Base-by-base conservation (phyloP, 2,329 filamentous ascomycete genomes). In the Neofusicoccum ribis region DNA sequence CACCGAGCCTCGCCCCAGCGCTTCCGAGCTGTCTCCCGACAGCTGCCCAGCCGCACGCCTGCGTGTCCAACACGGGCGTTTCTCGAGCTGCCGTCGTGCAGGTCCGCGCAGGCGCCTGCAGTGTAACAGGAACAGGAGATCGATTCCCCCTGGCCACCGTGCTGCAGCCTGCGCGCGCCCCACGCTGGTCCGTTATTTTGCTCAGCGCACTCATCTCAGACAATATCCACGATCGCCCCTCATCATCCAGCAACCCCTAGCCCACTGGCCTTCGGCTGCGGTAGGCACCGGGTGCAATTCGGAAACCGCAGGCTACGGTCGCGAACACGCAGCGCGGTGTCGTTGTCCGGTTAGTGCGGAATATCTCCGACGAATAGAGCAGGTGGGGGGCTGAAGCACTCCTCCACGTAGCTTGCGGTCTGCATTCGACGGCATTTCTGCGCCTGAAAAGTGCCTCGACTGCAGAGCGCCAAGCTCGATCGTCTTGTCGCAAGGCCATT, bases 171-270 rank as follows among this genome's bases (percentile, higher is more conserved):
- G 12, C 37, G 52, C 37, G 50, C 50, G 52, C 52, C 52, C 52
- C 54, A 44, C 39, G 39, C 39, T 27, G 54, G 15, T 4, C 54
- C 54, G 44, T 59, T 59, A 59, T 59, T 59, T 46, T 59, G 54
- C 54, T 59, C 54, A 44, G 39, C 54, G 39, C 23, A 23, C 54
- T 59, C 54, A 59, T 59, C 39, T 59, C 44, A 59, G 39, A 44
- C 54, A 59, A 59, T 59, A 59, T 46, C 54, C 54, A 59, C 36
- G 54, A 46, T 59, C 54, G 39, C 20, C 54, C 54, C 54, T 59
- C 54, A 59, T 46, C 39, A 59, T 20, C 39, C 52, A 17, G 5
- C 17, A 8, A 12, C 54, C 54, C 54, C 39, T 59, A 43, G 54
- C 39, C 44, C 54, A 34, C 39, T 59, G 54, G 20, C 54, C 54